Conservation (phyloP, 306 rosid species). For the Dalbergia cochinchinensis region DNA sequence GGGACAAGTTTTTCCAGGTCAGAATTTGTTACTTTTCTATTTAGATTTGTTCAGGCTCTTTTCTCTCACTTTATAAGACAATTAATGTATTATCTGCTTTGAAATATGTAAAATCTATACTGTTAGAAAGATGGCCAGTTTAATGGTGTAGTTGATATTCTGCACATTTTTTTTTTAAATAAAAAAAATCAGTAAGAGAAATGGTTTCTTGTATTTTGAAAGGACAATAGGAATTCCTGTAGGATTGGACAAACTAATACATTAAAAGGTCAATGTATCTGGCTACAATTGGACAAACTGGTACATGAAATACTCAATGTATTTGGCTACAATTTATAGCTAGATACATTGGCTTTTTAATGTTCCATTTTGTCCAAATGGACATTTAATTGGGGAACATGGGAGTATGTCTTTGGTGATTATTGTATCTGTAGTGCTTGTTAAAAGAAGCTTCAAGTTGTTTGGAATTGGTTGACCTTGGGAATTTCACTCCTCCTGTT, state of each 20-base stretch:
- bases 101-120: slow-evolving; percentile 6
- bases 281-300: too few species aligned
- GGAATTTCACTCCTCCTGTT: slow-evolving; percentile 16
- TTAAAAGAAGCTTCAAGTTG: slow-evolving; percentile 1
- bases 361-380: too few species aligned
- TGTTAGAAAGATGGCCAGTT: slow-evolving; percentile 4
- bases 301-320: too few species aligned
- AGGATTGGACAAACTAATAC: too few species aligned
- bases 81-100: background rate
- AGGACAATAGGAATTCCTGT: slow-evolving; percentile 4
- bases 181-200: background rate
- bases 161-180: background rate
- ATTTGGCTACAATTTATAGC: too few species aligned
- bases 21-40: slow-evolving; percentile 49
- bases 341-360: too few species aligned
- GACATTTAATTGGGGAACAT: too few species aligned
- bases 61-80: slow-evolving; percentile 13
- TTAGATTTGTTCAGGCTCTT: background rate
- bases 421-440: slow-evolving; percentile 27
- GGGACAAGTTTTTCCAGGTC: slow-evolving; percentile 95
- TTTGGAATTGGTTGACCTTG: slow-evolving; percentile 6
- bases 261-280: too few species aligned
- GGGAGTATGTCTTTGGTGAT: background rate
- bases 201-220: slow-evolving; percentile 1
- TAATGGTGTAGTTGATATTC: slow-evolving; percentile 24